Conservation (phyloP, 805 yeast species). For the Kluyveromyces lactis region DNA sequence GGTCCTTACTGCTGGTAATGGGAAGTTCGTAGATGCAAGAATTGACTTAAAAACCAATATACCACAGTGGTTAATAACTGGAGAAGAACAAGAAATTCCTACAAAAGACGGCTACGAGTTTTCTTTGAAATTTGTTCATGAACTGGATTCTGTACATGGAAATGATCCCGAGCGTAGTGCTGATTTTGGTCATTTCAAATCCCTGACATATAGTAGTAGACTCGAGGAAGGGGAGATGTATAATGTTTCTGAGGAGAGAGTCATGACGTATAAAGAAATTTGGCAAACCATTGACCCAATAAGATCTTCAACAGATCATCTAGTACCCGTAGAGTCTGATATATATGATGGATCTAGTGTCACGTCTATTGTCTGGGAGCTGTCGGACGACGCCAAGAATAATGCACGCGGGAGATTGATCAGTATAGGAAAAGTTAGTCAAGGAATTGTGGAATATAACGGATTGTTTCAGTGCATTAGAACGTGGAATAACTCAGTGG, state of each 20-base stretch:
- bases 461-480: conserved; percentile 9
- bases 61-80: conserved; percentile 20
- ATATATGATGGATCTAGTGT: background rate
- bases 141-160: conserved; percentile 4
- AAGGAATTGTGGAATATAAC: conserved; percentile 34
- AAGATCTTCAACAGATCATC: conserved; percentile 23
- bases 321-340: conserved; percentile 9
- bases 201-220: conserved; percentile 33
- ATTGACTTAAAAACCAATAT: conserved; percentile 2
- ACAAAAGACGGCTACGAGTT: conserved; percentile 7
- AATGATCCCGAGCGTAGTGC: conserved; percentile 31
- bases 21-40: conserved; percentile 41
- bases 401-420: conserved; percentile 35
- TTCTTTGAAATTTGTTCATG: conserved; percentile 6
- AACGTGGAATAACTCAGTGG: conserved; percentile 3
- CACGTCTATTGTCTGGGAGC: conserved; percentile 14
- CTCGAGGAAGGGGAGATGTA: conserved; percentile 45
- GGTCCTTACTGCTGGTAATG: conserved; percentile 38
- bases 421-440: conserved; percentile 43
- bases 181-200: conserved; percentile 41
- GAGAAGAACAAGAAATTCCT: conserved; percentile 26
- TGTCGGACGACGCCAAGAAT: conserved; percentile 7
- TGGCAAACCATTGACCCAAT: conserved; percentile 45
- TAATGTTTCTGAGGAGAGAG: conserved; percentile 36
- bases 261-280: conserved; percentile 41